Evolutionary conservation across 495 filamentous ascomycete genomes (phyloP).

Genomic region (Articulospora tetracladia): DNA sequence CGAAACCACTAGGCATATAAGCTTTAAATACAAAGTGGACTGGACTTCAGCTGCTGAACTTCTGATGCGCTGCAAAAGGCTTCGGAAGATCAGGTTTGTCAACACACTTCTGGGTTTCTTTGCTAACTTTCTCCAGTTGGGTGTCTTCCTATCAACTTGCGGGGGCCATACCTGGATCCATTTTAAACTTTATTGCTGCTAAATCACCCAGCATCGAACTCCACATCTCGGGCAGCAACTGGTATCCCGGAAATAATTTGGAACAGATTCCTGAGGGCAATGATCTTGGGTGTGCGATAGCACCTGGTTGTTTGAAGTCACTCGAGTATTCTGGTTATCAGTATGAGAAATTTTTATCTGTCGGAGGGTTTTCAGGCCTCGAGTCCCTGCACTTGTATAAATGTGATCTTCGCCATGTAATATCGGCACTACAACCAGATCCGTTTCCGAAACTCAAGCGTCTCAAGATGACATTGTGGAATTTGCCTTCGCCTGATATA

Average conservation of each 20-base stretch:
- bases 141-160: background rate
- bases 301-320: background rate
- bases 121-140: no score
- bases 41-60: background rate
- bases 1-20: background rate
- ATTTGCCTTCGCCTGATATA: background rate
- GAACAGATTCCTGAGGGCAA: no score
- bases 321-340: background rate
- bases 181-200: background rate
- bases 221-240: background rate
- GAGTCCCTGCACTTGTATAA: no score
- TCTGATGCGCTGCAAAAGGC: background rate
- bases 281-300: no score
- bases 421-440: no score
- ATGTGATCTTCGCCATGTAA: no score
- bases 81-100: background rate
- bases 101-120: no score
- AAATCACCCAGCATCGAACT: background rate
- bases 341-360: no score
- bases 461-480: background rate
- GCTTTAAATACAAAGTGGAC: background rate
- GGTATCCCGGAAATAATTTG: background rate
- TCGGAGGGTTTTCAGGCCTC: no score
- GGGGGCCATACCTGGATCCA: background rate
- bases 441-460: background rate